Percentiles rank a stretch among this genome's conserved stretches.
Evolutionary conservation across 1,139 yeast genomes (phyloP).

Genomic region (Scheffersomyces lignicola): DNA sequence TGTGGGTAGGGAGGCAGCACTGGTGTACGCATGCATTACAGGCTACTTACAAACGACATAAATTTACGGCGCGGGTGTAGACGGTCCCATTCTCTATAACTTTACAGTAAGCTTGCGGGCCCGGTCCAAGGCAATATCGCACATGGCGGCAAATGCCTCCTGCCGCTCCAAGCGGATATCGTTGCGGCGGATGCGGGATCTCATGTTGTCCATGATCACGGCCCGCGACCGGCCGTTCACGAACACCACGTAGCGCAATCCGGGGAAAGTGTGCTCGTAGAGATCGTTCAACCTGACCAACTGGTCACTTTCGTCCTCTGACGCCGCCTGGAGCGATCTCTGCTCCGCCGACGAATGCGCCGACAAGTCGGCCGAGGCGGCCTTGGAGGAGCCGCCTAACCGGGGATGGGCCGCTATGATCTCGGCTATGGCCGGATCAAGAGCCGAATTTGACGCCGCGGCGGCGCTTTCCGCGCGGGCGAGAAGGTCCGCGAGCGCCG

Average conservation of each 20-base stretch:
- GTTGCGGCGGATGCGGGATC: conserved; percentile 52
- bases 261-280: conserved; percentile 76
- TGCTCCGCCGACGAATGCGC: conserved; percentile 74
- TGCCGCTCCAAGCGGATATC: conserved; percentile 54
- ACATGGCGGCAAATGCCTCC: conserved; percentile 81
- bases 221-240: conserved; percentile 78
- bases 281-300: conserved; percentile 54
- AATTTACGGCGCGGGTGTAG: too few species aligned
- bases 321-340: conserved; percentile 49
- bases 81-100: too few species aligned
- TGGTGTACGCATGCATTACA: too few species aligned
- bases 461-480: conserved; percentile 21
- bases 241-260: conserved; percentile 84
- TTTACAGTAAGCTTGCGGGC: conserved; percentile 45
- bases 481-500: conserved; percentile 34
- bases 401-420: conserved; percentile 91
- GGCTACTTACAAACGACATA: too few species aligned
- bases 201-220: conserved; percentile 68
- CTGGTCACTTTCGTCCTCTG: conserved; percentile 47
- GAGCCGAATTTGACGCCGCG: conserved; percentile 13
- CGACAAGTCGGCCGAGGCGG: conserved; percentile 46
- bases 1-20: too few species aligned
- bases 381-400: conserved; percentile 58
- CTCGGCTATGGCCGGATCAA: conserved; percentile 37
- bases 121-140: conserved; percentile 84